Evolutionary conservation across 169 alveolate species (phyloP).

Genomic region (Babesia bovis): DNA sequence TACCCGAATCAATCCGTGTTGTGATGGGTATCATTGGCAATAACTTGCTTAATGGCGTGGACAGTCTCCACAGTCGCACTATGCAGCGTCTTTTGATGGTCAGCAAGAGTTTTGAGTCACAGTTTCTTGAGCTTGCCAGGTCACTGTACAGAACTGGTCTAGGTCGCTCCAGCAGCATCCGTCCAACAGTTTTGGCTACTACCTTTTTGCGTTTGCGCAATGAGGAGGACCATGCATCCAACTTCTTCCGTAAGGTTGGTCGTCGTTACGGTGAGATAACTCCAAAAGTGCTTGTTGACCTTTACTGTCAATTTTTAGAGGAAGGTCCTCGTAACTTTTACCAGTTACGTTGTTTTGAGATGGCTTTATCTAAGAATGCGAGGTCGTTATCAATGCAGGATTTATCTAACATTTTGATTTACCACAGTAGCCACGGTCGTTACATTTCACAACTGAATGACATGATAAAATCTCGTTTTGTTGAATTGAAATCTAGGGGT

Average conservation of each 20-base stretch:
- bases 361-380: conserved; percentile 16
- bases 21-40: background rate
- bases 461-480: conserved; percentile 21
- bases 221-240: background rate
- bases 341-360: conserved; percentile 16
- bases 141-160: conserved; percentile 1
- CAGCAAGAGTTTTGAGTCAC: background rate
- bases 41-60: background rate
- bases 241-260: background rate
- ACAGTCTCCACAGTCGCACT: background rate
- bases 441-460: conserved; percentile 4
- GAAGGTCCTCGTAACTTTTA: conserved; percentile 1
- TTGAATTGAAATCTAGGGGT: conserved; percentile 17
- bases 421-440: conserved; percentile 49
- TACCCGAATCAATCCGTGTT: background rate
- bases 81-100: conserved; percentile 15
- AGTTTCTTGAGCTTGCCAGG: background rate
- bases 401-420: conserved; percentile 52
- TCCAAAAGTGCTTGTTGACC: conserved; percentile 31
- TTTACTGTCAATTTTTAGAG: conserved; percentile 39
- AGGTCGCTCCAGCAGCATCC: background rate
- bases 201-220: background rate
- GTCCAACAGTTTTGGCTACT: conserved; percentile 16
- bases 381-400: conserved; percentile 36
- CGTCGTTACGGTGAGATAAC: conserved; percentile 18